A percentile compares a stretch with the other conserved stretches of the same genome.
Conservation (phyloP, 164 flowering plant species). For the Annona squamosa region DNA sequence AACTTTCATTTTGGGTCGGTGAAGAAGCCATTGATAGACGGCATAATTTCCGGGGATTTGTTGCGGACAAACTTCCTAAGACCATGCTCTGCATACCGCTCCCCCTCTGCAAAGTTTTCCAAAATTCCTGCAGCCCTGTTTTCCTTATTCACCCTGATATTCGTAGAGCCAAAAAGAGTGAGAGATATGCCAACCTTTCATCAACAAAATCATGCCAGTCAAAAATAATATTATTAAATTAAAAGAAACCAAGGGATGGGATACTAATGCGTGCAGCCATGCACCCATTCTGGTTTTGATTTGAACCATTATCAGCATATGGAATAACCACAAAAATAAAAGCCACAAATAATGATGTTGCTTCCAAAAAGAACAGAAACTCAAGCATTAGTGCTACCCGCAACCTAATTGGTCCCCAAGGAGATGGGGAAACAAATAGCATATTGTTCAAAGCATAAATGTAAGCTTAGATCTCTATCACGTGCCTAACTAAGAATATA, state of each 20-base stretch:
- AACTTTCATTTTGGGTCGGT: conserved; percentile 17
- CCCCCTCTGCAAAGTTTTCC: conserved; percentile 26
- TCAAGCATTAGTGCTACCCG: too few relatives aligned
- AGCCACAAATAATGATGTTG: too few relatives aligned
- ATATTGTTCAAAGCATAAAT: too few relatives aligned
- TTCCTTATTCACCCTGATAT: conserved; percentile 20
- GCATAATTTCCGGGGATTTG: conserved; percentile 24
- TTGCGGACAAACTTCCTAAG: conserved; percentile 24
- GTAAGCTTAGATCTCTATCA: too few relatives aligned
- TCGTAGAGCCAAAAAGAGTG: background rate
- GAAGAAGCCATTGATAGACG: conserved; percentile 18
- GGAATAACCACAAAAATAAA: too few relatives aligned
- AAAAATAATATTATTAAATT: too few relatives aligned
- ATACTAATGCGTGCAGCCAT: background rate
- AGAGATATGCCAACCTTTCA: background rate
- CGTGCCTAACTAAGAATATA: too few relatives aligned
- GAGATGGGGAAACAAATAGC: too few relatives aligned
- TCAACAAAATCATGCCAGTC: background rate
- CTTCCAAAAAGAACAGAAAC: too few relatives aligned
- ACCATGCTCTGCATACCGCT: conserved; percentile 20
- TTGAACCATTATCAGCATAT: background rate
- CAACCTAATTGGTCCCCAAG: too few relatives aligned
- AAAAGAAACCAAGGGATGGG: background rate
- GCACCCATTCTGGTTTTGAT: background rate
- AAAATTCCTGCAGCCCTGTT: conserved; percentile 22